Evolutionary conservation across 2,329 filamentous ascomycete genomes (phyloP).

Genomic region (Ophiobolus disseminans): DNA sequence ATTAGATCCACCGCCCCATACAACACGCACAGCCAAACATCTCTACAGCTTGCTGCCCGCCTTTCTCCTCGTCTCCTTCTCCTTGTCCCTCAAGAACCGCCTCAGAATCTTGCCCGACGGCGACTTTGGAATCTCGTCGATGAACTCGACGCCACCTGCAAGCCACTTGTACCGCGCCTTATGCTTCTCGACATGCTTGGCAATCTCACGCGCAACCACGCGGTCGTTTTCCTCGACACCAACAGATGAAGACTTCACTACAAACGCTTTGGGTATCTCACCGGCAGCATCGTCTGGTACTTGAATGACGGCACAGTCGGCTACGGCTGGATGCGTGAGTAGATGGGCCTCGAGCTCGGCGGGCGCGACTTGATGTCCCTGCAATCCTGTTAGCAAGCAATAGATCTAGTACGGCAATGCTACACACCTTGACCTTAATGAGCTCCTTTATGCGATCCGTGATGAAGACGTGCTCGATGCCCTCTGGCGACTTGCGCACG

Average conservation of each 20-base stretch:
- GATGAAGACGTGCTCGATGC: constrained; percentile 82
- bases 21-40: background rate
- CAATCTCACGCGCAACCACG: constrained; percentile 58
- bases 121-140: constrained; percentile 63
- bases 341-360: constrained; percentile 84
- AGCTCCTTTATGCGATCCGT: constrained; percentile 82
- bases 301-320: constrained; percentile 80
- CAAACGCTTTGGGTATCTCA: constrained; percentile 69
- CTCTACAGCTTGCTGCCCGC: constrained; percentile 7
- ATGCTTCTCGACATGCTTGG: constrained; percentile 65
- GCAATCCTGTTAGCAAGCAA: constrained; percentile 11
- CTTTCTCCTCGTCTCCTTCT: constrained; percentile 71
- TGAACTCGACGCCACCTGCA: constrained; percentile 60
- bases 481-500: constrained; percentile 64
- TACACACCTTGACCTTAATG: constrained; percentile 74
- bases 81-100: constrained; percentile 73
- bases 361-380: constrained; percentile 83
- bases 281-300: constrained; percentile 69
- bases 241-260: constrained; percentile 60
- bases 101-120: constrained; percentile 69
- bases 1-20: too few species aligned
- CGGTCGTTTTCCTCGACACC: constrained; percentile 60
- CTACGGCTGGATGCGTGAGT: constrained; percentile 75
- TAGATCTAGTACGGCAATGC: too few species aligned
- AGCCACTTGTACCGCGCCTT: constrained; percentile 70